Conservation (phyloP, 2,329 filamentous ascomycete species). For the Cercospora berteroae region DNA sequence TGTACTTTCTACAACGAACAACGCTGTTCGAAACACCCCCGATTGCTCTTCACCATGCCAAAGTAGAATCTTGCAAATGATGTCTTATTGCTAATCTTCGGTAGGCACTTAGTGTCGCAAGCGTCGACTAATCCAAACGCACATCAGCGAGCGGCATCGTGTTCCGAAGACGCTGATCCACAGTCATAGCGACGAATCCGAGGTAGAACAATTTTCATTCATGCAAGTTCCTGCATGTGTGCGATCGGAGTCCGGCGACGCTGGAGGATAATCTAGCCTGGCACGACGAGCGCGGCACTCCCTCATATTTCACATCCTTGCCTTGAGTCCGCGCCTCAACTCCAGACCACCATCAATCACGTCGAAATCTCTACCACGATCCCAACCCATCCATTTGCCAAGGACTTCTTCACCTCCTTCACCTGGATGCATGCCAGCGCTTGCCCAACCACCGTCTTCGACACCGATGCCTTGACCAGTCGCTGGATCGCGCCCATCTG, state of each 20-base stretch:
- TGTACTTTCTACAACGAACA: background rate
- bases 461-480: conserved; percentile 65
- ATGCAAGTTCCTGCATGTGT: background rate
- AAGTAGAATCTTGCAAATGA: background rate
- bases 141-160: background rate
- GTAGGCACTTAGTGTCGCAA: background rate
- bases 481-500: conserved; percentile 40
- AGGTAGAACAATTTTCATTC: background rate
- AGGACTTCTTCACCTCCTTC: conserved; percentile 69
- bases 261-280: background rate
- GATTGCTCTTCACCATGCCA: background rate
- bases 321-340: conserved; percentile 14
- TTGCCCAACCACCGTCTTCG: conserved; percentile 66
- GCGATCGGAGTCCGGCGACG: background rate
- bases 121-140: background rate
- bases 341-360: conserved; percentile 62
- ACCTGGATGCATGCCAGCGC: conserved; percentile 61
- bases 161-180: background rate
- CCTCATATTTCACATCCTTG: conserved; percentile 16
- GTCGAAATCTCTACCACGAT: conserved; percentile 67
- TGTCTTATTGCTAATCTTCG: background rate
- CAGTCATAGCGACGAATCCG: background rate
- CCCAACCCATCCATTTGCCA: conserved; percentile 74
- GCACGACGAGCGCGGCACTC: background rate
- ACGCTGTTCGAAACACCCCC: background rate